phyloP scores from a whole-genome alignment of 1,284 basidiomycete genomes.

The Rhizoctonia solani region DNA sequence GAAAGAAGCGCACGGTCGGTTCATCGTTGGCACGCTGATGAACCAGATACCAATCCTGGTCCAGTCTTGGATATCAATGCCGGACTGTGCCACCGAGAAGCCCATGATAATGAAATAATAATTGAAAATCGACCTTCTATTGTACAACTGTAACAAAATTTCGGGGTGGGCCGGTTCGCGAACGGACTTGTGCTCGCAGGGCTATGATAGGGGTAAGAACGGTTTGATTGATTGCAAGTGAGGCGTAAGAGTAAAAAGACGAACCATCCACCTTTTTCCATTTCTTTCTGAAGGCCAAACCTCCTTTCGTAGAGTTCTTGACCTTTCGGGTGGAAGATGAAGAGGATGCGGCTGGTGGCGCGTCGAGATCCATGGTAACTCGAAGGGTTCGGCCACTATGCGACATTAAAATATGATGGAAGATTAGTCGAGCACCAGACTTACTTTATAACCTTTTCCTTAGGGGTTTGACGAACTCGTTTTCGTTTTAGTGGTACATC shows the following conservation, averaged over 20 bases:
- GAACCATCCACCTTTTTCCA: conserved; percentile 15
- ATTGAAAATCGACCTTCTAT: background rate
- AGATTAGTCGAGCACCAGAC: background rate
- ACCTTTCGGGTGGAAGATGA: background rate
- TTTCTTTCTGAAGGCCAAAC: conserved; percentile 1
- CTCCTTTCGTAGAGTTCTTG: background rate
- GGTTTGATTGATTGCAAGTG: background rate
- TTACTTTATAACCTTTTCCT: background rate
- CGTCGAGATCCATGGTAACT: background rate
- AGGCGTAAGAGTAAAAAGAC: background rate
- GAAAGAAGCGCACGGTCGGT: background rate
- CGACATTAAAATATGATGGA: background rate
- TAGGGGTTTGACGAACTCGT: conserved; percentile 1
- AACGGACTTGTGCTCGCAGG: conserved; percentile 6
- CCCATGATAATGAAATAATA: background rate
- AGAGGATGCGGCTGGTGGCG: background rate
- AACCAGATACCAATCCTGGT: background rate
- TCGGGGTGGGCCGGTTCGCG: conserved; percentile 3
- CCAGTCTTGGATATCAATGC: background rate
- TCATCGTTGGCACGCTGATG: background rate
- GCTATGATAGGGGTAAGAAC: background rate
- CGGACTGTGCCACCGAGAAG: background rate
- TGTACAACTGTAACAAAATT: conserved; percentile 3
- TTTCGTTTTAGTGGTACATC: background rate
- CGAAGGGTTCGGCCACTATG: conserved; percentile 1